Conservation (phyloP, 768 basidiomycete species). For the Cystobasidium onofrii region DNA sequence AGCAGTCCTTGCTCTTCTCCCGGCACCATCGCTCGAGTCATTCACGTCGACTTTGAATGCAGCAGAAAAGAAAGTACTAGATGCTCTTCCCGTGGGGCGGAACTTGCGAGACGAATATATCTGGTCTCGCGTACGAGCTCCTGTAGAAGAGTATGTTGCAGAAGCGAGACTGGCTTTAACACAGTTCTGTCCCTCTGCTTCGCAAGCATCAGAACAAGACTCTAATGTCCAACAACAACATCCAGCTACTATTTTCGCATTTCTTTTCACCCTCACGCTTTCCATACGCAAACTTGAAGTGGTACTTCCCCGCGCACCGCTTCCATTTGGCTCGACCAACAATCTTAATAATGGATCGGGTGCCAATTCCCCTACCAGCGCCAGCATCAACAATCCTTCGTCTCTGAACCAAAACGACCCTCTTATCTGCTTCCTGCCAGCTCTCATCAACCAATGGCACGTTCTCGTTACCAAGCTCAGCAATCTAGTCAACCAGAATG, state of each 20-base stretch:
- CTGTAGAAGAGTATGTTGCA: conserved; percentile 38
- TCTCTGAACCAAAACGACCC: conserved; percentile 27
- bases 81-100: conserved; percentile 37
- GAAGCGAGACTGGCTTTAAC: conserved; percentile 26
- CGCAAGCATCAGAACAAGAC: conserved; percentile 3
- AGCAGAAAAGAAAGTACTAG: conserved; percentile 30
- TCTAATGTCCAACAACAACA: conserved; percentile 10
- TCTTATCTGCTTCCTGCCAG: conserved; percentile 35
- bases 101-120: conserved; percentile 36
- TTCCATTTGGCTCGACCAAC: background rate
- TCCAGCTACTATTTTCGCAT: conserved; percentile 38
- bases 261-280: conserved; percentile 37
- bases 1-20: conserved; percentile 35
- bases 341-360: background rate
- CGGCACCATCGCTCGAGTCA: conserved; percentile 33
- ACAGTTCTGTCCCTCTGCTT: conserved; percentile 32
- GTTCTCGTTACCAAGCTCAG: conserved; percentile 35
- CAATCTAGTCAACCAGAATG: conserved; percentile 35
- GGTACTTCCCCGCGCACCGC: conserved; percentile 33
- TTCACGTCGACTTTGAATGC: conserved; percentile 10
- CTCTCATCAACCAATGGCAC: conserved; percentile 39
- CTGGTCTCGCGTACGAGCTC: conserved; percentile 33
- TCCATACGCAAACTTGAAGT: conserved; percentile 36
- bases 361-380: background rate
- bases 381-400: conserved; percentile 22